Evolutionary conservation across 345 rosid genomes (phyloP).

Genomic region (Camelina neglecta): DNA sequence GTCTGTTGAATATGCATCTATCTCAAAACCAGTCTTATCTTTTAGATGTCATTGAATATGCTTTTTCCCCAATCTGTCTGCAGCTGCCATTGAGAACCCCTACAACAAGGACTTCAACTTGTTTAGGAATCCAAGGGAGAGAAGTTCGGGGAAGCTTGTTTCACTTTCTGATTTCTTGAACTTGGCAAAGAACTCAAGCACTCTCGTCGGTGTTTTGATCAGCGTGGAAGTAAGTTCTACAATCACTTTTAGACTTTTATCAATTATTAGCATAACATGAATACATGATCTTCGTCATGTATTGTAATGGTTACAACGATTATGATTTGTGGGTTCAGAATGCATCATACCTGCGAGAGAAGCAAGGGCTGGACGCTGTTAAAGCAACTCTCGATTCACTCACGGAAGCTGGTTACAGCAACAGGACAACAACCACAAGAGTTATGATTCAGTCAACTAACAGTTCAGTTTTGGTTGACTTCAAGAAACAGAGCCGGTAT

Average conservation of each 20-base stretch:
- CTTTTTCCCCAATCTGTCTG: conserved; percentile 34
- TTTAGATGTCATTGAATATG: conserved; percentile 6
- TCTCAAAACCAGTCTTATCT: conserved; percentile 11
- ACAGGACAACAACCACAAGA: conserved; percentile 46
- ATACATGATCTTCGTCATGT: neutral
- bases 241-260: conserved; percentile 3
- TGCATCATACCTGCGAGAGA: conserved; percentile 69
- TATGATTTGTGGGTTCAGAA: conserved; percentile 57
- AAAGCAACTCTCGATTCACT: conserved; percentile 61
- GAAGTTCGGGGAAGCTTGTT: conserved; percentile 56
- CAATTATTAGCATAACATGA: neutral
- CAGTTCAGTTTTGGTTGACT: conserved; percentile 72
- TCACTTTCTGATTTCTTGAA: conserved; percentile 67
- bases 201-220: conserved; percentile 76
- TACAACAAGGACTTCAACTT: conserved; percentile 38
- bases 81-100: conserved; percentile 72
- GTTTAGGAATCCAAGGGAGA: conserved; percentile 66
- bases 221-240: conserved; percentile 67
- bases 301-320: conserved; percentile 13
- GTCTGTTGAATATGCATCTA: neutral
- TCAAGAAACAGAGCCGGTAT: conserved; percentile 58
- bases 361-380: conserved; percentile 55
- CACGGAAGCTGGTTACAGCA: conserved; percentile 63
- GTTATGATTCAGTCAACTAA: conserved; percentile 85
- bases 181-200: conserved; percentile 61